A percentile compares a stretch with the other conserved stretches of the same genome.
These are phyloP conservation scores for Plasmopara viticola DNA, from an alignment of 352 stramenopile genomes.

Conservation along the genomic window DNA sequence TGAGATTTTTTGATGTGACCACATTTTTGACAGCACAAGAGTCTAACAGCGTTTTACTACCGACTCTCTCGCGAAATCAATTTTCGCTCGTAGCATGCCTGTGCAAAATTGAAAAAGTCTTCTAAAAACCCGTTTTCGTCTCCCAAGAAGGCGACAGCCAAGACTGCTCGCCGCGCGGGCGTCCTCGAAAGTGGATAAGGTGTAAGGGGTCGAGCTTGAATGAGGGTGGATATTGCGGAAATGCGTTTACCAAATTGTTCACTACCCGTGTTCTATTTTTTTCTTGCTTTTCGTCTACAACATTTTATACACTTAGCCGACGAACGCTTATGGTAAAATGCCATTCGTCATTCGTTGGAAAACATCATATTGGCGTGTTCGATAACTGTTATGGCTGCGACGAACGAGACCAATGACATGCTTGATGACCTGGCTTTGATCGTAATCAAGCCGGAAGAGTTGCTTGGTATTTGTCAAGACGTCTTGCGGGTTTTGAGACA, in stretches of 20 bases:
- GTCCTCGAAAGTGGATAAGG: constrained; percentile 25
- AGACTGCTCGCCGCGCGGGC: constrained; percentile 18
- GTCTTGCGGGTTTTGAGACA: constrained; percentile 67
- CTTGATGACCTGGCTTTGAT: constrained; percentile 85
- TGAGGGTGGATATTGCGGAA: constrained; percentile 1
- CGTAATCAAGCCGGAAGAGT: constrained; percentile 74
- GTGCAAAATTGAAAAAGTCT: constrained; percentile 77
- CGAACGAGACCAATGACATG: constrained; percentile 86
- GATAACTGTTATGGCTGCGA: constrained; percentile 88
- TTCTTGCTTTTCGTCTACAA: constrained; percentile 1
- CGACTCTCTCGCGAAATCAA: constrained; percentile 55
- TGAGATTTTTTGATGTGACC: too few relatives aligned
- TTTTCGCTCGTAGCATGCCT: constrained; percentile 72
- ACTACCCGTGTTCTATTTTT: constrained; percentile 14
- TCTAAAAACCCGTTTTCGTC: constrained; percentile 74
- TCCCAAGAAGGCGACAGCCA: constrained; percentile 16
- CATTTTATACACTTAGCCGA: background rate
- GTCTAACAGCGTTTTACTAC: constrained; percentile 55
- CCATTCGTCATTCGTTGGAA: constrained; percentile 92
- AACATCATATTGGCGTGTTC: constrained; percentile 86
- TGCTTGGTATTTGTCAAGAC: constrained; percentile 71
- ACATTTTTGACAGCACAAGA: constrained; percentile 28
- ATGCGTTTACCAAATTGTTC: constrained; percentile 7
- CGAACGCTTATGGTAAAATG: constrained; percentile 58
- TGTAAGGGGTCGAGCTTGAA: constrained; percentile 7